Percentiles rank a stretch among this genome's conserved stretches.
Conservation (phyloP, 768 basidiomycete species). For the Suillus ampliporus region DNA sequence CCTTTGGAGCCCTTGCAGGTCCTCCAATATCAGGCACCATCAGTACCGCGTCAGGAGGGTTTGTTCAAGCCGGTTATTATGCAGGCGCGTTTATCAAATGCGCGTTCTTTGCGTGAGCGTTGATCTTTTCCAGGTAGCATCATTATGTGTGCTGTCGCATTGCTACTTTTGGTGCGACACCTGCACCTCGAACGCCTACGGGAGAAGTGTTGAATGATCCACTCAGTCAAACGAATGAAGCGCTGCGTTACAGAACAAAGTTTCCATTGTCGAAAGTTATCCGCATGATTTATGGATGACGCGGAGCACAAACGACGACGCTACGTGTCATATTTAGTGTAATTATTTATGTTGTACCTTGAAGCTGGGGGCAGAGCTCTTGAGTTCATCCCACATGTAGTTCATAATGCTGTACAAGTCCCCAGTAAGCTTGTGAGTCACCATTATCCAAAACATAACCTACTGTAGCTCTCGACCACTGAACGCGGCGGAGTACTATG, state of each 20-base stretch:
- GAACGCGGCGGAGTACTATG: no score
- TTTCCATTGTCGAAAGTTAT: not conserved
- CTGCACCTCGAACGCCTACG: slow-evolving; percentile 44
- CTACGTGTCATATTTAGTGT: not conserved
- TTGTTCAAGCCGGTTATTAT: slow-evolving; percentile 41
- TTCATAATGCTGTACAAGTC: not conserved
- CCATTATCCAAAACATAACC: no score
- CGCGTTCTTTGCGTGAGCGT: not conserved
- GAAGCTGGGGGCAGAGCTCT: not conserved
- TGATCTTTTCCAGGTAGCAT: slow-evolving; percentile 36
- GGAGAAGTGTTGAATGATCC: slow-evolving; percentile 37
- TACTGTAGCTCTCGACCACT: no score
- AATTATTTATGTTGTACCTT: not conserved
- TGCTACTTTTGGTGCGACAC: slow-evolving; percentile 47
- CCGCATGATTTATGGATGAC: not conserved
- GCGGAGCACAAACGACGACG: not conserved
- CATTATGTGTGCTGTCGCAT: slow-evolving; percentile 46
- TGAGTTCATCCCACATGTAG: not conserved
- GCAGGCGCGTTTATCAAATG: slow-evolving; percentile 39
- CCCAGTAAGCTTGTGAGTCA: no score
- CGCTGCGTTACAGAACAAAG: not conserved
- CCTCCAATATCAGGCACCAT: slow-evolving; percentile 81
- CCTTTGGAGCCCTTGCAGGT: slow-evolving; percentile 68
- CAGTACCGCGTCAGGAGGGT: slow-evolving; percentile 55
- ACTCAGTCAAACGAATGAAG: not conserved